These are phyloP conservation scores for Gentiana dahurica DNA, from an alignment of 257 asterid genomes.

Conservation along the genomic window DNA sequence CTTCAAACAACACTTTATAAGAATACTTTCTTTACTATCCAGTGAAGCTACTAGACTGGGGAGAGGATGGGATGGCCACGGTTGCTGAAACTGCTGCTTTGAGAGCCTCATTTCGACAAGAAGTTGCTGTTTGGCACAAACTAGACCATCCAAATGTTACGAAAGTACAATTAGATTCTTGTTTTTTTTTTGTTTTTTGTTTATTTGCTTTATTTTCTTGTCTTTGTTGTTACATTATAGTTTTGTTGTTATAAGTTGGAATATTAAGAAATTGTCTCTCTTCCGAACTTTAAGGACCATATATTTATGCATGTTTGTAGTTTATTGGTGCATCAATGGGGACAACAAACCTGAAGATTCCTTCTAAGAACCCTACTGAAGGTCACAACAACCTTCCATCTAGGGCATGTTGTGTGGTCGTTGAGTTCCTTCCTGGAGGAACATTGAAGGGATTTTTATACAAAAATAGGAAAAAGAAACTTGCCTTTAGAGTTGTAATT, in stretches of 20 bases:
- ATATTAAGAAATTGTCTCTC: background rate
- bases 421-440: constrained; percentile 81
- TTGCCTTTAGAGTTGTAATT: constrained; percentile 58
- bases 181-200: background rate
- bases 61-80: constrained; percentile 54
- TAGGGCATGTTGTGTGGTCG: constrained; percentile 89
- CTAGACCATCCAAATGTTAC: constrained; percentile 52
- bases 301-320: constrained; percentile 19
- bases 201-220: background rate
- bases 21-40: constrained; percentile 6
- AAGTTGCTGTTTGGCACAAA: constrained; percentile 69
- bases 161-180: constrained; percentile 12
- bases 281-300: background rate
- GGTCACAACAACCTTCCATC: constrained; percentile 65
- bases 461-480: constrained; percentile 86
- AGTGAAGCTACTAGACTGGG: constrained; percentile 77
- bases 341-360: constrained; percentile 79
- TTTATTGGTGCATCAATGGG: constrained; percentile 98
- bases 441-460: constrained; percentile 54
- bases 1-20: too few relatives aligned
- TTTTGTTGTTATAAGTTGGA: too few relatives aligned
- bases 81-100: constrained; percentile 45
- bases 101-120: constrained; percentile 43
- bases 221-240: too few relatives aligned
- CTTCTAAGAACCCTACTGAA: constrained; percentile 71